Evolutionary conservation across 441 rosid species (phyloP).

Genomic region (Syzygium malaccense): DNA sequence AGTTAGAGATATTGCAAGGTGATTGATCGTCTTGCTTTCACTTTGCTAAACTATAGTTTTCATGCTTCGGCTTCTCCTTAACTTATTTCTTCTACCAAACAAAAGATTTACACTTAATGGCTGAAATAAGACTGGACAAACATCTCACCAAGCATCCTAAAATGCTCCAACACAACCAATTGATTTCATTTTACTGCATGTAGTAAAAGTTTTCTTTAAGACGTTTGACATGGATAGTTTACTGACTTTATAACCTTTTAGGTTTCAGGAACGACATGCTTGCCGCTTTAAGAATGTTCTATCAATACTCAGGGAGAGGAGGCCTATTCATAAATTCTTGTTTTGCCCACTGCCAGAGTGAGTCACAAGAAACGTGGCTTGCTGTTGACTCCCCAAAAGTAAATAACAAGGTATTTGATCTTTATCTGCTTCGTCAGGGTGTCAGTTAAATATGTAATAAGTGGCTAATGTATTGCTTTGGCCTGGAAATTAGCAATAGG

Average conservation of each 20-base stretch:
- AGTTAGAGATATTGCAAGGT: slow-evolving; percentile 53
- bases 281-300: slow-evolving; percentile 26
- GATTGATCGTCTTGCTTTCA: background rate
- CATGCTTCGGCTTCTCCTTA: background rate
- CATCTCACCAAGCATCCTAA: background rate
- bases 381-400: slow-evolving; percentile 51
- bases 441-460: background rate
- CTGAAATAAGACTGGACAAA: background rate
- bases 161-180: background rate
- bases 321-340: slow-evolving; percentile 72
- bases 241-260: background rate
- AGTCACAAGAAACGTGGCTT: slow-evolving; percentile 61
- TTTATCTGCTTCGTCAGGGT: background rate
- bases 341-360: slow-evolving; percentile 77
- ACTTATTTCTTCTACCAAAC: background rate
- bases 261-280: slow-evolving; percentile 61
- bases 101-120: background rate
- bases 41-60: background rate
- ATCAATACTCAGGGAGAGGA: slow-evolving; percentile 26
- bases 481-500: background rate
- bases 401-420: slow-evolving; percentile 33
- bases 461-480: background rate
- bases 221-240: background rate
- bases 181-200: background rate
- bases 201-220: background rate